Conservation (phyloP, 345 rosid genomes). For the Arabis alpina region DNA sequence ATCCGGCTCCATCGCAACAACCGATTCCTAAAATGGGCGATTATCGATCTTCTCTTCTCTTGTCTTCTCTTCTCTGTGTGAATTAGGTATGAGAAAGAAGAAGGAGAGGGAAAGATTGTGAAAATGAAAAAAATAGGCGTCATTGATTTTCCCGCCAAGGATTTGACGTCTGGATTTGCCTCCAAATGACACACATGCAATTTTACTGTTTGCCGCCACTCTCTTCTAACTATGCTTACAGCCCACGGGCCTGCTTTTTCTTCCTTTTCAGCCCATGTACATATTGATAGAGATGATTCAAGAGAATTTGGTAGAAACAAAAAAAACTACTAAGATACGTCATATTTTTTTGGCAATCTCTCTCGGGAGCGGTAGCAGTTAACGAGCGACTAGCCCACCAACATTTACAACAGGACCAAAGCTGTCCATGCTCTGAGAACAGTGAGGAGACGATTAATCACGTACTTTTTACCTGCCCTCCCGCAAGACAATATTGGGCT, state of each 20-base stretch:
- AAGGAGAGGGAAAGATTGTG: background rate
- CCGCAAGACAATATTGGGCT: too few relatives aligned
- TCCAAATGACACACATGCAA: slow-evolving; percentile 15
- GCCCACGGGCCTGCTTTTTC: background rate
- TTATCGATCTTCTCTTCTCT: background rate
- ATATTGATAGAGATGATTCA: too few relatives aligned
- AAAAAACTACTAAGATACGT: too few relatives aligned
- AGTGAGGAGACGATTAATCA: too few relatives aligned
- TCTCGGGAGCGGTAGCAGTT: too few relatives aligned
- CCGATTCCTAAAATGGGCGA: too few relatives aligned
- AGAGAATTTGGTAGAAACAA: too few relatives aligned
- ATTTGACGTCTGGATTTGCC: slow-evolving; percentile 36
- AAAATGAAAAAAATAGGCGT: background rate
- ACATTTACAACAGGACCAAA: too few relatives aligned
- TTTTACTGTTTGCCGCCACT: slow-evolving; percentile 27
- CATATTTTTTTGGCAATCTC: too few relatives aligned
- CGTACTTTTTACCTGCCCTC: too few relatives aligned
- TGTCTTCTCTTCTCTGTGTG: background rate
- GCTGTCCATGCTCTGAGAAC: too few relatives aligned
- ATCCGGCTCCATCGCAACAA: slow-evolving; percentile 39
- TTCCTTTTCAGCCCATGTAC: background rate
- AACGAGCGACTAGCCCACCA: too few relatives aligned
- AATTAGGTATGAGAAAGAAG: slow-evolving; percentile 1
- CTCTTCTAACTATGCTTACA: background rate
- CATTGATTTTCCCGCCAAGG: slow-evolving; percentile 38